Base-by-base conservation (phyloP, 192 early-diverging fungal species). In the Umbelopsis sp. region DNA sequence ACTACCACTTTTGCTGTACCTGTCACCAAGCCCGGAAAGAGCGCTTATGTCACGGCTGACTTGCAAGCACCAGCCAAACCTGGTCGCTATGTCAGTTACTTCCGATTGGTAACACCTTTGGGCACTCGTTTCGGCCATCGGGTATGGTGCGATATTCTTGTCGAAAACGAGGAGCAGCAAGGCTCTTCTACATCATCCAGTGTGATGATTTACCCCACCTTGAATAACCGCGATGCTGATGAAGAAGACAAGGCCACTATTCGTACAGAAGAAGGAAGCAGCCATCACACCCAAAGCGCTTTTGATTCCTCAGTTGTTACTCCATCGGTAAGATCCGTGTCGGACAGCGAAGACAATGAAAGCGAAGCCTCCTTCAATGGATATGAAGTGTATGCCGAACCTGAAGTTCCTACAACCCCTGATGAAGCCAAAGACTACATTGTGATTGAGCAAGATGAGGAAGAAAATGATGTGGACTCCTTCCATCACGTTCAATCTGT, bases 121-220 rank as follows among this genome's bases (percentile, higher is more conserved):
- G 91, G 91, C 9, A 80, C 79, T 31, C 82, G 82, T 45, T 92
- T 92, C 80, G 91, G 91, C 7, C 82, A 90, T 53, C 77, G 79
- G 26, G 45, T 91, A 41, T 92, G 90, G 90, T 92, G 91, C 67
- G 80, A 85, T 25, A 84, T 92, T 47, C 49, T 70, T 20, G 91
- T 92, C 7, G 82, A 82, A 51, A 65, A 71, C 2, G 76, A 72
- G 1, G 80, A 77, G n/a, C 77, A 74, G 44, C 66, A 78, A 38
- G 70, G 69, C n/a, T 76, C 80, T n/a, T 81, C 72, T 49, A 53
- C 79, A 17, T 72, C 75, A 34, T 75, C 79, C 0, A 81, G 80
- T 22, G 66, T 72, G 29, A 84, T 84, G 82, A 79, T 84, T 22
- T 84, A 81, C 45, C 82, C 82, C 0, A 73, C 66, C 7, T 69